phyloP scores from a whole-genome alignment of 768 basidiomycete genomes.

The Trametes sanguinea region DNA sequence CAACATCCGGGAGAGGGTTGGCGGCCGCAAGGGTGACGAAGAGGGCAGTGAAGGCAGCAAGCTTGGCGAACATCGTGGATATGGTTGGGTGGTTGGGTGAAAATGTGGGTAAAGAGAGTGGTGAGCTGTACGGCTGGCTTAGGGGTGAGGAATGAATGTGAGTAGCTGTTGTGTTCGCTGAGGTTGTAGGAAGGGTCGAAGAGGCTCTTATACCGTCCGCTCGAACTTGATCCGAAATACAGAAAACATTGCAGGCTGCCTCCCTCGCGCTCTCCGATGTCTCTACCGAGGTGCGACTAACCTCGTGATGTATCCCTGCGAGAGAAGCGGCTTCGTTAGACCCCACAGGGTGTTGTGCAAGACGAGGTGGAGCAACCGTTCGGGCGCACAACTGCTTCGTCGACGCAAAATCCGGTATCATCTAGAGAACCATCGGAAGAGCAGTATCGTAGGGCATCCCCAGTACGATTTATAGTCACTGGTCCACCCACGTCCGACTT shows the following conservation, averaged over 20 bases:
- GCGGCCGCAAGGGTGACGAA: slow-evolving; percentile 3
- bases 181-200: not conserved
- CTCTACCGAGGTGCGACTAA: not conserved
- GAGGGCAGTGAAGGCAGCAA: slow-evolving; percentile 5
- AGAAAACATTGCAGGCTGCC: too few species aligned
- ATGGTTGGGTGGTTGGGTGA: not conserved
- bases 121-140: not conserved
- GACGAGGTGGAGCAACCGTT: not conserved
- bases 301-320: not conserved
- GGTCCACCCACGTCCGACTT: not conserved
- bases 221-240: not conserved
- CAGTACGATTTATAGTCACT: not conserved
- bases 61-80: slow-evolving; percentile 2
- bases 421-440: not conserved
- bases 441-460: not conserved
- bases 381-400: not conserved
- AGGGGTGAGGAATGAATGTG: not conserved
- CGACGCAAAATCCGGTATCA: not conserved
- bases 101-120: not conserved
- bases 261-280: too few species aligned
- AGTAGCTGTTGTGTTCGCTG: slow-evolving; percentile 11
- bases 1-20: not conserved
- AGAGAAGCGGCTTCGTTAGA: not conserved
- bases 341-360: not conserved
- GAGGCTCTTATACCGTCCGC: not conserved